Evolutionary conservation across 164 flowering plant species (phyloP), one percentile per base, ranked within the genome.

Genomic region (Stephania yunnanensis): DNA sequence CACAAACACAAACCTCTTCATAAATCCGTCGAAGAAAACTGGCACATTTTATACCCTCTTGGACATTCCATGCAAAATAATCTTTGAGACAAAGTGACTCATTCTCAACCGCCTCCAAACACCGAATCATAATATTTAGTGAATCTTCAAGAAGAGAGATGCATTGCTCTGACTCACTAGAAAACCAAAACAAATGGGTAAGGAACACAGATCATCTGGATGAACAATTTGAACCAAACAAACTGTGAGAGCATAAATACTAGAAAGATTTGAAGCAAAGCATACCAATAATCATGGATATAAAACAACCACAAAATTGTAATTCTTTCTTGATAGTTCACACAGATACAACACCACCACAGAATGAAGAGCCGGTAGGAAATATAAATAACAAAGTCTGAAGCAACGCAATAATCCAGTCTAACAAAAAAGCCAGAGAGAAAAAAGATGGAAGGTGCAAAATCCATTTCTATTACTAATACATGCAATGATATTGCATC

Each of bases 1-100:
- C 64, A 69, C 87, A 58, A 42, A 94, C 64, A 69, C 87, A 58
- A 42, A 94, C 99, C 99, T 95, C 99, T 86, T 95, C 99, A 74
- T 92, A 93, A 67, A 93, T 86, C 83, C 99, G 87, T 75, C 96
- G 85, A 10, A 95, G 89, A 78, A 82, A 86, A 82, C 84, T 75
- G 71, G 97, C 99, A 83, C 97, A 91, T 77, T 81, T 85, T 66
- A 87, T 81, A 66, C 89, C 97, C 75, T 91, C 93, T 76, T 86
- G 81, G 20, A 87, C 73, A 50, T 83, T 76, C 92, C 86, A 91
- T 10, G 81, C 78, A 78, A 83, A 86, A 73, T 69, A 81, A 30
- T 84, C 83, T 61, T 79, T 84, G 69, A 77, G 71, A 71, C 71
- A 72, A 52, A 30, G 75, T 45, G 74, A 71, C 77, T 82, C 81